phyloP scores from a whole-genome alignment of 139 green algal genomes.

The Pleodorina starrii region DNA sequence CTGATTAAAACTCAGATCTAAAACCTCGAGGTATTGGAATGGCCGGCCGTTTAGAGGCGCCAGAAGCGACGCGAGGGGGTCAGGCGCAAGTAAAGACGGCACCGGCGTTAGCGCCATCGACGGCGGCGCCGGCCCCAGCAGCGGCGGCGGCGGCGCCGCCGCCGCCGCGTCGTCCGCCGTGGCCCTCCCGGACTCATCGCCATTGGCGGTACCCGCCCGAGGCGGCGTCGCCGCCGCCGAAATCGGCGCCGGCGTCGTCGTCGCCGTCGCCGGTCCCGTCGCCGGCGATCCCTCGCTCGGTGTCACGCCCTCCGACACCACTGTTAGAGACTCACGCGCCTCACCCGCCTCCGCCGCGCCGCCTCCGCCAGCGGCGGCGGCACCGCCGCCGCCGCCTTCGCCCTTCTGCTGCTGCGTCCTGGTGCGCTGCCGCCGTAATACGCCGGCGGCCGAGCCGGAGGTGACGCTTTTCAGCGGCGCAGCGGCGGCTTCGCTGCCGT shows the following conservation, averaged over 20 bases:
- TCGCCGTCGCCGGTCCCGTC: too few relatives aligned
- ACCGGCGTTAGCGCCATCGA: not conserved
- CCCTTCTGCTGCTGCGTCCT: too few relatives aligned
- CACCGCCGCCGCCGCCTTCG: not conserved
- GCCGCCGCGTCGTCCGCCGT: not conserved
- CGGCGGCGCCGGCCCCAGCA: not conserved
- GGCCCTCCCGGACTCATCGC: too few relatives aligned
- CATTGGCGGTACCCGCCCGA: not conserved
- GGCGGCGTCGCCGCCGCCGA: too few relatives aligned
- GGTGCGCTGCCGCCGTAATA: not conserved
- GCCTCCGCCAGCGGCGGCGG: not conserved
- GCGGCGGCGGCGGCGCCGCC: not conserved
- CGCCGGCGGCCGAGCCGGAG: too few relatives aligned
- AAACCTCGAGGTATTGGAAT: conserved; percentile 22
- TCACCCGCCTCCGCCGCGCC: not conserved
- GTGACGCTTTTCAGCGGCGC: too few relatives aligned
- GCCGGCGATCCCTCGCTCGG: too few relatives aligned
- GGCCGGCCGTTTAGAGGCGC: not conserved
- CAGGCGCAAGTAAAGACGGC: not conserved
- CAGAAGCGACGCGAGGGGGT: not conserved
- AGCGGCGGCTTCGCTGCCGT: too few relatives aligned
- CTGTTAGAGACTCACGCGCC: not conserved
- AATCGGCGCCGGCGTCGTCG: too few relatives aligned
- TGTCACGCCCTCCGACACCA: not conserved
- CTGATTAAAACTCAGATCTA: conserved; percentile 64